A percentile compares a stretch with the other conserved stretches of the same genome.
Evolutionary conservation across 805 yeast species (phyloP).

Genomic region (Jamesozyma jinghongensis): DNA sequence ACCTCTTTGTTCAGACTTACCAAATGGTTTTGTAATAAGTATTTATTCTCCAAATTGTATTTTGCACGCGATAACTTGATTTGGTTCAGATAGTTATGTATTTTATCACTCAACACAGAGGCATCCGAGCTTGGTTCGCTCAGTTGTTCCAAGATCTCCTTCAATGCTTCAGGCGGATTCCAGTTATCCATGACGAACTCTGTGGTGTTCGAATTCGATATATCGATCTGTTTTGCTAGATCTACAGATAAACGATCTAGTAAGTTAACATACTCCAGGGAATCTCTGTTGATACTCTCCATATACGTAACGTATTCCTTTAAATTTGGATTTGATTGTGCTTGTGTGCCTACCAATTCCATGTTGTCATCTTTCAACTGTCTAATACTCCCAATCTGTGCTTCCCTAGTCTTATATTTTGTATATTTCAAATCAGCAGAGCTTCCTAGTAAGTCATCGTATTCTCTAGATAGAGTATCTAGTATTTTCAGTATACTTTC

Average conservation of each 20-base stretch:
- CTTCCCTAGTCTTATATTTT: slow-evolving; percentile 17
- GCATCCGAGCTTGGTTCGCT: slow-evolving; percentile 10
- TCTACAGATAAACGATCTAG: slow-evolving; percentile 23
- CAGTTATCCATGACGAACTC: slow-evolving; percentile 17
- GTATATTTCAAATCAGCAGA: slow-evolving; percentile 15
- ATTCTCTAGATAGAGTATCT: slow-evolving; percentile 9
- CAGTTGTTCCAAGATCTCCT: slow-evolving; percentile 15
- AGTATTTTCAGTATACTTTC: slow-evolving; percentile 10
- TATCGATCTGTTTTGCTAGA: slow-evolving; percentile 21
- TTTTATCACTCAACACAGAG: slow-evolving; percentile 7
- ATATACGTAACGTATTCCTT: slow-evolving; percentile 13
- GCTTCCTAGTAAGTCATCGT: slow-evolving; percentile 8
- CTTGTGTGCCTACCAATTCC: too few species aligned
- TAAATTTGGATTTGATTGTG: slow-evolving; percentile 3
- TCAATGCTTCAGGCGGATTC: slow-evolving; percentile 18
- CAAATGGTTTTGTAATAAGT: slow-evolving; percentile 17
- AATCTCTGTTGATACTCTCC: slow-evolving; percentile 14
- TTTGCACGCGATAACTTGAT: slow-evolving; percentile 27
- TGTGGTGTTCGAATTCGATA: slow-evolving; percentile 12
- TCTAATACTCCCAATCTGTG: slow-evolving; percentile 6
- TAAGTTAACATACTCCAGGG: slow-evolving; percentile 20
- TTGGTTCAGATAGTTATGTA: slow-evolving; percentile 19
- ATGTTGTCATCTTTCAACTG: slow-evolving; percentile 4
- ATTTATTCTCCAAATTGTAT: slow-evolving; percentile 24
- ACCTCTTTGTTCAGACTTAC: slow-evolving; percentile 20